Base-by-base conservation (phyloP, 179 eudicot genomes). In the Heliamphora pulchella region DNA sequence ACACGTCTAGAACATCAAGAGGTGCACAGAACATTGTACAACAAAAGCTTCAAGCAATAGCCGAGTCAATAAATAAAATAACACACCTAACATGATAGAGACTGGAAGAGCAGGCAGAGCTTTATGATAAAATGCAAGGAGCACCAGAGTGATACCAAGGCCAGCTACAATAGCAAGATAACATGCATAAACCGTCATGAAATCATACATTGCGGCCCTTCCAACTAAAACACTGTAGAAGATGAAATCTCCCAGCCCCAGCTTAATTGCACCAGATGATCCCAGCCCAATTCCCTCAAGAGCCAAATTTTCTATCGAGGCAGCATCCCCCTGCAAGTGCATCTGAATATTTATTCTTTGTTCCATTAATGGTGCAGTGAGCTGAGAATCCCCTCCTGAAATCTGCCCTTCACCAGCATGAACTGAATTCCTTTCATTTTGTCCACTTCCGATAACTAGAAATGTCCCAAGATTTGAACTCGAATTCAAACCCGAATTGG, bases 141-240 rank as follows among this genome's bases (percentile, higher is more conserved):
- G 90, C 85, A 88, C 64, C 80, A 96, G 84, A 39, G 99, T 94
- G 69, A 92, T 79, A 54, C 99, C 99, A 74, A 96, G 96, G 76
- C 98, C 99, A n/a, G 98, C 97, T 74, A 96, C 87, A 57, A 96
- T 92, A 71, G 99, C 99, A 69, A 96, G 84, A 82, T 96, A 96
- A 83, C 97, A 96, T 0, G 97, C 97, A 63, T 94, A 94, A 59
- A 94, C 98, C 0, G 98, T 90, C 98, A 94, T 94, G 81, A 85
- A 90, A 83, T 92, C 99, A 77, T 94, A 96, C 98, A 96, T 96
- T 65, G 99, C 99, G 7, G 98, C 99, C 83, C 99, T 87, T 9
- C 97, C 99, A 77, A 96, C 99, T 78, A 96, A 88, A 64, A 96
- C 99, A 75, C 99, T 96, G 85, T 96, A 94, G 80, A 96, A 94